These are phyloP conservation scores for Claviceps pazoutovae DNA, from an alignment of 2,329 filamentous ascomycete genomes.

Conservation along the genomic window DNA sequence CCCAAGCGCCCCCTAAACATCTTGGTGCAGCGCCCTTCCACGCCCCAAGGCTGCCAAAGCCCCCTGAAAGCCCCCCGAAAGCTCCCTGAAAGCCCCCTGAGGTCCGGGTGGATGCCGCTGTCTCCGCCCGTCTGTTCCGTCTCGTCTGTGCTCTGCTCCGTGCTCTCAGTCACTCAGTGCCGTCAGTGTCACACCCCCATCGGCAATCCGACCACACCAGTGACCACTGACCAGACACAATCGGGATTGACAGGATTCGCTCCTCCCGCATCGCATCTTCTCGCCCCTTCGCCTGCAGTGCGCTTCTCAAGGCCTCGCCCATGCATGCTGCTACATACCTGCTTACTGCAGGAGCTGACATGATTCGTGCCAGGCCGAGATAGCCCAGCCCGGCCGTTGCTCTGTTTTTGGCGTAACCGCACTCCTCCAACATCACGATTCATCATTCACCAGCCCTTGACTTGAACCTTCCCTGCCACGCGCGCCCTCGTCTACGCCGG, in stretches of 20 bases:
- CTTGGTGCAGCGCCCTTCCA: too few species aligned
- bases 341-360: slow-evolving; percentile 8
- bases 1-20: too few species aligned
- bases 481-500: background rate
- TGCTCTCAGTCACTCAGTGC: background rate
- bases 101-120: too few species aligned
- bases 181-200: background rate
- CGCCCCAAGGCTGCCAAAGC: too few species aligned
- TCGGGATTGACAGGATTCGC: background rate
- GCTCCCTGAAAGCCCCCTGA: too few species aligned
- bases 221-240: background rate
- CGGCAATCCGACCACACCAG: background rate
- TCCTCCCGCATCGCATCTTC: background rate
- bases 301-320: background rate
- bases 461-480: background rate
- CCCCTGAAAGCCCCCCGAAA: too few species aligned
- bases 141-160: too few species aligned
- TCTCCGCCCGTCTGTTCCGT: too few species aligned
- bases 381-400: slow-evolving; percentile 3
- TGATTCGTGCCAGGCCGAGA: slow-evolving; percentile 3
- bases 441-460: too few species aligned
- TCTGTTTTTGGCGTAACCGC: background rate
- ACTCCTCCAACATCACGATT: background rate
- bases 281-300: background rate
- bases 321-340: background rate